Base-by-base conservation (phyloP, 208 protist species). In the Endotrypanum monterogeii region DNA sequence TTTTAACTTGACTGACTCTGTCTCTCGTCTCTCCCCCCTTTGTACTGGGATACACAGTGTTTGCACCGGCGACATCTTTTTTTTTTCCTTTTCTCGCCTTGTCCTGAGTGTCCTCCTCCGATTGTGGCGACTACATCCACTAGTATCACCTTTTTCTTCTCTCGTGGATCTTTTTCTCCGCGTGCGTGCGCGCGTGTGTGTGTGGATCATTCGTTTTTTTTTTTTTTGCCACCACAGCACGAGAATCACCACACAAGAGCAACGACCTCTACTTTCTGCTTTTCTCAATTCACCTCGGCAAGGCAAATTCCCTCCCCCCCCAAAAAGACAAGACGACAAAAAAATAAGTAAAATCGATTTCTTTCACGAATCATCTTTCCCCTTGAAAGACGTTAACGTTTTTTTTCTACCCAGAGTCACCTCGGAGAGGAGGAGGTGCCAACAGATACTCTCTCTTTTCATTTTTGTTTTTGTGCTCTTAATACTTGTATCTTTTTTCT, bases 231-330 rank as follows among this genome's bases (percentile, higher is more conserved):
- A 46, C 1, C 23, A 18, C 58, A 65, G 32, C 58, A 65, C 58
- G 58, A 46, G 14, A 30, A 65, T 65, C 16, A 37, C 41, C 37
- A 20, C 58, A 30, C 58, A 8, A 65, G 1, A 3, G 23, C 28
- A 32, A 65, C 23, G 20, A 65, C 37, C 37, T 16, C 23, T 46
- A 65, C 57, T 62, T 37, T 48, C 58, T 65, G 58, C 8, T 65
- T 25, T 18, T 41, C 58, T 46, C 58, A 65, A 9, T 28, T 35
- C 23, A 28, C 7, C 28, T 41, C 58, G 32, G 46, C 39, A 23
- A 65, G 8, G 18, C 23, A 65, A 20, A n/a, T n/a, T n/a, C n/a
- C n/a, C n/a, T n/a, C 37, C 32, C 23, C 5, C 20, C 11, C 39
- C 14, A 41, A 16, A 62, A 39, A 0, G 32, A 41, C 37, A 65